Base-by-base conservation (phyloP, 495 filamentous ascomycete species). In the Aspergillus taichungensis region DNA sequence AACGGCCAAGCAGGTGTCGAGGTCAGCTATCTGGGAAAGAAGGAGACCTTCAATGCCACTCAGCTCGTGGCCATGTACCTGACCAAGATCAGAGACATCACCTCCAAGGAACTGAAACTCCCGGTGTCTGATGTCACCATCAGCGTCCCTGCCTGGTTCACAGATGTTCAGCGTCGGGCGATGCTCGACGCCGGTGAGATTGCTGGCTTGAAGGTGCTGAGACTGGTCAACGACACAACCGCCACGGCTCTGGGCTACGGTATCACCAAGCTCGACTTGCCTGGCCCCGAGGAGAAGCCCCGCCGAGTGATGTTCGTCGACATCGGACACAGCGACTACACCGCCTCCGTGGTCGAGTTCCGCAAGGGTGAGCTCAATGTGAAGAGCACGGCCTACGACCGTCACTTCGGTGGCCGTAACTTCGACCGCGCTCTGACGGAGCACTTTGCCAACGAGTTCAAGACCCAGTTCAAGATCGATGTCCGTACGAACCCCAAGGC, bases 151-250 rank as follows among this genome's bases (percentile, higher is more conserved):
- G 79, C 89, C 10, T 99, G 92, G 92, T 99, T 95, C 69, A 95
- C 90, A 51, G 92, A 99, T 67, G 68, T 83, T 41, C 92, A 99
- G 74, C 84, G 92, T 59, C 77, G 92, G 46, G 78, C 78, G 45
- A 74, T 99, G 49, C 74, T 97, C 54, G 92, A 99, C 64, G 94
- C 94, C 37, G 79, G 88, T 56, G 92, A 97, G 55, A 90, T 99
- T 55, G 86, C 92, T 39, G 91, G 92, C 40, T 73, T 99, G 52
- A 96, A 94, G 72, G 72, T 87, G 6, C 80, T 99, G 51, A 80
- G 94, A 48, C 75, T 99, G 40, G 91, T 99, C 75, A 97, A 99
- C 73, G 94, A 97, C 68, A 97, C 90, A 43, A 97, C 92, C 36
- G 92, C 92, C 43, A 89, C 88, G 47, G 92, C 92, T 33, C 81